Base-by-base conservation (phyloP, 768 basidiomycete species). In the Lepiota venenata region DNA sequence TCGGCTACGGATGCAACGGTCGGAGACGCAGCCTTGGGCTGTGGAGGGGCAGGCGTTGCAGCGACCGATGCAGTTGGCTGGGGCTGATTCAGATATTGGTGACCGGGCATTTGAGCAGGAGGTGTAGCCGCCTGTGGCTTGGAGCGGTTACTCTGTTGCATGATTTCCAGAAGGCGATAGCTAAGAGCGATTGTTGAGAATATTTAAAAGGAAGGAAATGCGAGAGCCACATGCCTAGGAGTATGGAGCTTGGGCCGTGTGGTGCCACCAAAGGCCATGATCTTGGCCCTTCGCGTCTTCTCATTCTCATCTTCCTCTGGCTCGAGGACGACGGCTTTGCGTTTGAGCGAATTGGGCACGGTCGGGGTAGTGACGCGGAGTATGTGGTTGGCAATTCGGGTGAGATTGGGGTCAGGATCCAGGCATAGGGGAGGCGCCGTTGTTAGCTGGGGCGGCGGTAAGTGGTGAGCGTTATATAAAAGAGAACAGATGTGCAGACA, bases 211-310 rank as follows among this genome's bases (percentile, higher is more conserved):
- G 38, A 15, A 27, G 53, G 44, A 11, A 46, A 56, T 56, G 32
- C 6, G 55, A 36, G 39, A 50, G 42, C 29, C n/a, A 65, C 65
- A 48, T 70, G 86, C 84, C 67, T 82, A 45, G 84, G 79, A 15
- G 72, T 69, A 53, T 78, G 71, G 59, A 73, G 61, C 64, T 81
- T 69, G 56, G 70, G 72, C 59, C 77, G 67, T 40, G 74, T 72
- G 9, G 88, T 87, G 48, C 82, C 82, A 88, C 90, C 89, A 71
- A 85, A 89, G 51, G 87, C 80, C 73, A 88, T 79, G 51, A 93
- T 81, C 75, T 90, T 89, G 18, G 78, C 73, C 47, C 85, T 79
- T 44, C 87, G 81, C 25, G 81, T 83, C 65, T 82, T 88, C 60
- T 90, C 87, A 3, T 80, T 78, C 57, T 90, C 89, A 52, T 90